Conservation (phyloP, 345 rosid genomes). For the Aquilaria malaccensis region DNA sequence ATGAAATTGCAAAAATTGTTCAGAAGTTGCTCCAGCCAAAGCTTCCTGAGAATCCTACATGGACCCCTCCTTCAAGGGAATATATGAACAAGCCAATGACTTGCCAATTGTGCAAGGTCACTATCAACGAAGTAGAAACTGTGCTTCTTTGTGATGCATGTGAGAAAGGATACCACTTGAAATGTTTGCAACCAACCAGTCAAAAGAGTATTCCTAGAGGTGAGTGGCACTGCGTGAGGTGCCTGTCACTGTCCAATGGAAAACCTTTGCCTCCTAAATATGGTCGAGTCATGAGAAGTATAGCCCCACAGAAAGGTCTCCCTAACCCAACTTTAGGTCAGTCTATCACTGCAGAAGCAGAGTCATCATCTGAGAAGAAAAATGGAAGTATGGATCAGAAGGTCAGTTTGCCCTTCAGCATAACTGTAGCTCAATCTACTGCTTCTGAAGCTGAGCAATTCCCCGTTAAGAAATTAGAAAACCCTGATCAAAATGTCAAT, state of each 20-base stretch:
- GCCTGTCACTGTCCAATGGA: constrained; percentile 57
- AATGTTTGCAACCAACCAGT: constrained; percentile 59
- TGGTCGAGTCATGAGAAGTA: constrained; percentile 75
- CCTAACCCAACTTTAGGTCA: constrained; percentile 34
- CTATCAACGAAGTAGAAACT: constrained; percentile 66
- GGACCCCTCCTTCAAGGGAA: constrained; percentile 95
- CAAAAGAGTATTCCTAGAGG: constrained; percentile 65
- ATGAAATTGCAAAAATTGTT: constrained; percentile 64
- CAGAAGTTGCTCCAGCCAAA: constrained; percentile 58
- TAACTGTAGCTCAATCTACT: no score
- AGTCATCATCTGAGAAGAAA: constrained; percentile 53
- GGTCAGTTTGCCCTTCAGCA: constrained; percentile 7
- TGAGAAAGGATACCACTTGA: constrained; percentile 86
- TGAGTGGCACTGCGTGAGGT: constrained; percentile 92
- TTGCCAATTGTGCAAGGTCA: constrained; percentile 68
- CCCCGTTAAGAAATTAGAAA: no score
- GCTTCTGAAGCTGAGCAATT: no score
- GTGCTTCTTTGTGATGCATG: constrained; percentile 85
- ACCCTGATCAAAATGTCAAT: no score
- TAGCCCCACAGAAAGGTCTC: constrained; percentile 42
- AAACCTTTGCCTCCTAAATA: constrained; percentile 87
- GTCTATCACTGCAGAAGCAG: constrained; percentile 33
- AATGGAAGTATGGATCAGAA: constrained; percentile 28
- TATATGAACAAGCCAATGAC: constrained; percentile 65
- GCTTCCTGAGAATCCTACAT: constrained; percentile 55